Percentiles rank a stretch among this genome's conserved stretches.
phyloP scores from a whole-genome alignment of 2,329 filamentous ascomycete genomes.

The Aureobasidium lini region DNA sequence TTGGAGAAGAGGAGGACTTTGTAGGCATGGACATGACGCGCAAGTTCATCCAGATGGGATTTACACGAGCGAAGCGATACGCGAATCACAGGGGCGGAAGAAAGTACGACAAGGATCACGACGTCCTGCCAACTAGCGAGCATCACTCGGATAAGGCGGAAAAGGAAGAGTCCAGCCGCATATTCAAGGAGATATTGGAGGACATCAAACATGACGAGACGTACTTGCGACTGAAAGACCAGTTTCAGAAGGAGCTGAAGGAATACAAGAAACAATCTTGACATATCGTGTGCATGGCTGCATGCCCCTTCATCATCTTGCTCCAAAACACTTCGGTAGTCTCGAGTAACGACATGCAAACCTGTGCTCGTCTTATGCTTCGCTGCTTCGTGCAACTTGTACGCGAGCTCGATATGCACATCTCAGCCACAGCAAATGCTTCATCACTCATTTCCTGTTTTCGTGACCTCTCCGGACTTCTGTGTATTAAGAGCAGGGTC shows the following conservation, averaged over 20 bases:
- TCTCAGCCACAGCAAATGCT: too few species aligned
- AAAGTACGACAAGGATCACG: conserved; percentile 14
- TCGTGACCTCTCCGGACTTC: too few species aligned
- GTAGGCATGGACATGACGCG: conserved; percentile 58
- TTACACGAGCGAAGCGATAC: conserved; percentile 54
- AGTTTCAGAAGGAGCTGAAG: conserved; percentile 42
- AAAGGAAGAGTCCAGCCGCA: conserved; percentile 42
- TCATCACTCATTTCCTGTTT: too few species aligned
- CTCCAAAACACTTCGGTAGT: neutral
- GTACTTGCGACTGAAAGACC: conserved; percentile 39
- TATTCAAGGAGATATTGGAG: conserved; percentile 46
- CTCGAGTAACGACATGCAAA: neutral
- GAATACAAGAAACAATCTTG: neutral
- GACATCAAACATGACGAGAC: conserved; percentile 37
- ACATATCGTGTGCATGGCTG: neutral
- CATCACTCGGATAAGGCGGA: conserved; percentile 41
- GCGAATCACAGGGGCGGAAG: conserved; percentile 48
- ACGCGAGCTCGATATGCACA: too few species aligned
- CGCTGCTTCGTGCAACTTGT: too few species aligned
- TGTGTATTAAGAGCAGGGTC: too few species aligned
- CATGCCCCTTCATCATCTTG: neutral
- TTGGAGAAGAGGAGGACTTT: conserved; percentile 47
- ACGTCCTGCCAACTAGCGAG: conserved; percentile 34
- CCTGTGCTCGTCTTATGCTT: too few species aligned
- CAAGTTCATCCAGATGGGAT: conserved; percentile 60